Conservation (phyloP, 192 early-diverging fungal species). For the Chytriomyces hyalinus region DNA sequence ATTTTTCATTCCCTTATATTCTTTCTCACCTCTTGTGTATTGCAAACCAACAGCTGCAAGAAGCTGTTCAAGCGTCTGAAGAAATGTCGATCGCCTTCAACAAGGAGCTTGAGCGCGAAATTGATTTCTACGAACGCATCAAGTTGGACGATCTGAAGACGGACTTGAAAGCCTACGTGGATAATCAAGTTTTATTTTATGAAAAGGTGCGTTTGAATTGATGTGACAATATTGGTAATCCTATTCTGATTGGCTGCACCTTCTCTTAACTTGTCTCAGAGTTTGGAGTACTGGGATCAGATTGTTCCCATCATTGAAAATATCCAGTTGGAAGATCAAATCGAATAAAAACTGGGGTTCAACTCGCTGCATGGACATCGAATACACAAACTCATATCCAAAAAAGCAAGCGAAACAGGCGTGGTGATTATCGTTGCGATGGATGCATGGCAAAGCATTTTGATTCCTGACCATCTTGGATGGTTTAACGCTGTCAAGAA, state of each 20-base stretch:
- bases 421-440: slow-evolving; percentile 95
- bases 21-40: not conserved
- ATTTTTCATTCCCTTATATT: not conserved
- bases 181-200: slow-evolving; percentile 84
- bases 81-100: slow-evolving; percentile 76
- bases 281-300: slow-evolving; percentile 77
- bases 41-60: slow-evolving; percentile 65
- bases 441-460: slow-evolving; percentile 84
- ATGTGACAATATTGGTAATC: not conserved
- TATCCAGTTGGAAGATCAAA: slow-evolving; percentile 33
- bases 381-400: slow-evolving; percentile 81
- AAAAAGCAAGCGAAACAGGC: slow-evolving; percentile 86
- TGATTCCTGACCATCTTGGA: slow-evolving; percentile 97
- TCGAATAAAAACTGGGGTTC: no score
- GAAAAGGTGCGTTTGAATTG: slow-evolving; percentile 61
- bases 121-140: slow-evolving; percentile 78
- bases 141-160: slow-evolving; percentile 84
- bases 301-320: slow-evolving; percentile 81
- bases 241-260: not conserved
- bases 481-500: slow-evolving; percentile 72
- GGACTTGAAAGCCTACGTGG: slow-evolving; percentile 73
- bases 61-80: slow-evolving; percentile 78
- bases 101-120: slow-evolving; percentile 79
- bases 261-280: slow-evolving; percentile 35
- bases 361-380: no score